These are phyloP conservation scores for Epichloe uncinata DNA, from an alignment of 2,329 filamentous ascomycete genomes.

Conservation along the genomic window DNA sequence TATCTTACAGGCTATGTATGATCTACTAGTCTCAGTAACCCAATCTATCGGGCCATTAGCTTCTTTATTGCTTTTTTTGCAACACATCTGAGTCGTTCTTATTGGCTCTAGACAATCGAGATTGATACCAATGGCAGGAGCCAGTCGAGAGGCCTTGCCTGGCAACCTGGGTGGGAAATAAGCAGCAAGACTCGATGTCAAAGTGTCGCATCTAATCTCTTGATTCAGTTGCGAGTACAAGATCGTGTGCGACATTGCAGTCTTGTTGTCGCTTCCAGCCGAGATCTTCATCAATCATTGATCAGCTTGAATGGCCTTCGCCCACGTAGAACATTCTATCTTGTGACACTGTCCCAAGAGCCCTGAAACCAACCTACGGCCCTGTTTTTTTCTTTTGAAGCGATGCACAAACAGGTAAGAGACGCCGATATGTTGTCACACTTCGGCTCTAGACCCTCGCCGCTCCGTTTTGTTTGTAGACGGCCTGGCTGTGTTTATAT, in stretches of 20 bases:
- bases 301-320: neutral
- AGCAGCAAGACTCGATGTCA: neutral
- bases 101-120: neutral
- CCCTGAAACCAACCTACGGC: neutral
- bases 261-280: neutral
- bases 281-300: constrained; percentile 1
- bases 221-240: neutral
- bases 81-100: neutral
- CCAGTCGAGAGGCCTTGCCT: neutral
- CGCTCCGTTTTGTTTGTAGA: neutral
- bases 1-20: neutral
- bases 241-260: neutral
- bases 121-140: neutral
- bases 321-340: neutral
- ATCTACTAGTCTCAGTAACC: neutral
- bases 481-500: neutral
- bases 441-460: neutral
- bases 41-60: neutral
- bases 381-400: neutral
- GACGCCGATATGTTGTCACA: neutral
- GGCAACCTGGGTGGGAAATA: neutral
- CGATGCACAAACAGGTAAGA: neutral
- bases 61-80: neutral
- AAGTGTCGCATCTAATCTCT: neutral
- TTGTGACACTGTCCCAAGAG: neutral